Base-by-base conservation (phyloP, 441 rosid species). In the Erodium texanum region DNA sequence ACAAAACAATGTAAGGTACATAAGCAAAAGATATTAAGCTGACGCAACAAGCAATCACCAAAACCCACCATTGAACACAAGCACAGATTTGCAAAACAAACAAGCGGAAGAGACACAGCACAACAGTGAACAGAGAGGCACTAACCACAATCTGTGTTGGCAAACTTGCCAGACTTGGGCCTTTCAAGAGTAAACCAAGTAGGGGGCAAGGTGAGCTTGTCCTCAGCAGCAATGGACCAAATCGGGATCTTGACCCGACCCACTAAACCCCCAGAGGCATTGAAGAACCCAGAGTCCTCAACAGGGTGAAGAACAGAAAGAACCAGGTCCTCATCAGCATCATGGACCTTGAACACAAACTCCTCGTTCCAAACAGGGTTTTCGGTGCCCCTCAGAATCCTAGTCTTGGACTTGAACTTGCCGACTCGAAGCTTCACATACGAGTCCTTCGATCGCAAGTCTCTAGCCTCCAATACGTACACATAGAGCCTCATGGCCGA, bases 301-400 rank as follows among this genome's bases (percentile, higher is more conserved):
- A 79, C 82, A 20, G 67, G 85, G 56, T 69, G 78, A 54, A 76
- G 78, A 15, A 88, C 69, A 24, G 96, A 86, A 5, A 87, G 79
- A 68, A 82, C 71, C 70, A 93, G 71, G 24, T 79, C 83, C 4
- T 81, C 84, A 24, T 86, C 85, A 43, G 68, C 45, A 27, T 73
- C 76, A 64, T 72, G 78, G 15, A 78, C 74, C 52, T 81, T 70
- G 70, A 90, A 87, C 61, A 81, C 85, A 38, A 93, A 88, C 82
- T 87, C 98, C 79, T 93, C 92, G 36, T 87, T 83, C 96, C 92
- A 88, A 74, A 82, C 78, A 12, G 96, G 96, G 75, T 74, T 82
- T 1, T 34, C 0, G 34, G 72, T 79, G 32, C 74, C 79, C 66
- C 73, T 78, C 58, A 71, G 69, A 24, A 79, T 66, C 81, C 85